Base-by-base conservation (phyloP, 371 early-diverging fungal species). In the Mucor racemosus region DNA sequence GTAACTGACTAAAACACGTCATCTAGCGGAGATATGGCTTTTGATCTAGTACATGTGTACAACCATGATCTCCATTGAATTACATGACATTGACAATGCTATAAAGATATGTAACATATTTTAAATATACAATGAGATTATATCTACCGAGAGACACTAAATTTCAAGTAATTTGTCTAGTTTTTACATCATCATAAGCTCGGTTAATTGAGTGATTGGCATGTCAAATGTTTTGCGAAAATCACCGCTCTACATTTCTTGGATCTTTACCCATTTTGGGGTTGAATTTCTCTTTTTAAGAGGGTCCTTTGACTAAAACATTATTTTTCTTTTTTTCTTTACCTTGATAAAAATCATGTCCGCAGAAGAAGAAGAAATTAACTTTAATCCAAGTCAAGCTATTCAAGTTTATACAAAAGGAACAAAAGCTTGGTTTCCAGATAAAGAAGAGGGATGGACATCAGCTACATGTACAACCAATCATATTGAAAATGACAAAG, bases 381-480 rank as follows among this genome's bases (percentile, higher is more conserved):
- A 9, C 26, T 50, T 50, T 50, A 19, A 50, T 11, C 41, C 58
- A 5, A 26, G 44, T 21, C 69, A 69, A 38, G 65, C 69, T 57
- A 36, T 89, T 69, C 85, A 86, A 15, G 75, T 85, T 10, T 91
- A 89, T 74, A 80, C 84, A 50, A 84, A 86, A 66, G 94, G 91
- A 61, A 87, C 88, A 56, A 86, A 86, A 74, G 96, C 94, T 60
- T 97, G 96, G 95, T 93, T 96, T 76, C 84, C 87, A 26, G 94
- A 97, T 68, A 88, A 86, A 8, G 84, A 90, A 60, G 94, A 94
- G 66, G 95, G 92, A 36, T 97, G 95, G 94, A 81, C 92, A 58
- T 88, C 89, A 50, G 94, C 90, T 40, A 81, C 86, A 14, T 77
- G 93, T 65, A 69, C 73, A 33, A 72, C 84, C 3, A 88, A 82